Evolutionary conservation across 2,329 filamentous ascomycete species (phyloP), one percentile per base, ranked within the genome.

Genomic region (Epichloe typhina): DNA sequence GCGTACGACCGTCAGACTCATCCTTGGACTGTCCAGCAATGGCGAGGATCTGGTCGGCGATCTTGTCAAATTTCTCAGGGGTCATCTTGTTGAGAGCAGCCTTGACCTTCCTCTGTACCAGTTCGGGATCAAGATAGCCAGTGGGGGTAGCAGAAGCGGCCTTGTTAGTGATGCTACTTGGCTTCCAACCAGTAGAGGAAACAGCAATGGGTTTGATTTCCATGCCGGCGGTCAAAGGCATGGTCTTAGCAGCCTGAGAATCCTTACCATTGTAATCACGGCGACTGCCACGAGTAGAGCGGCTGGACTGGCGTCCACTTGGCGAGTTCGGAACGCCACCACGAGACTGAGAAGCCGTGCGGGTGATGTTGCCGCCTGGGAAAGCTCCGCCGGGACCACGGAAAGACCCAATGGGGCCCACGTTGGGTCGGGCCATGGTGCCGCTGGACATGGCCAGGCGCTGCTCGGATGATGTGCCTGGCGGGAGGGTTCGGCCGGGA

Each of bases 41-140:
- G 50, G 82, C 77, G 33, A 98, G 78, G 55, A 98, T 95, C 67
- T 96, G 89, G 55, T 90, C 86, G 6, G 93, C 82, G 59, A 98
- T 95, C 72, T 84, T 89, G 66, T 95, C 90, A 62, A 98, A 98
- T 65, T 97, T 98, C 72, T 98, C 93, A 0, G 93, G 93, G 0
- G 93, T 97, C 93, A 98, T 97, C 84, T 98, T 98, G 82, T 98
- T 98, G 62, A 98, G 75, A 54, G 87, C 87, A 56, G 89, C 86
- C 83, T 98, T 98, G 66, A 98, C 93, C 83, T 98, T 98, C 60
- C 91, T 84, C 73, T 98, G 93, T 52, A 98, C 93, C 75, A 93
- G 82, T 61, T 91, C 88, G 23, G 93, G 91, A 57, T 94, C 82
- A 72, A 97, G 79, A 60, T 87, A 77, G 47, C 73, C 72, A 13